Percentiles rank a stretch among this genome's conserved stretches.
Conservation (phyloP, 192 early-diverging fungal genomes). For the Gorgonomyces haynaldii region DNA sequence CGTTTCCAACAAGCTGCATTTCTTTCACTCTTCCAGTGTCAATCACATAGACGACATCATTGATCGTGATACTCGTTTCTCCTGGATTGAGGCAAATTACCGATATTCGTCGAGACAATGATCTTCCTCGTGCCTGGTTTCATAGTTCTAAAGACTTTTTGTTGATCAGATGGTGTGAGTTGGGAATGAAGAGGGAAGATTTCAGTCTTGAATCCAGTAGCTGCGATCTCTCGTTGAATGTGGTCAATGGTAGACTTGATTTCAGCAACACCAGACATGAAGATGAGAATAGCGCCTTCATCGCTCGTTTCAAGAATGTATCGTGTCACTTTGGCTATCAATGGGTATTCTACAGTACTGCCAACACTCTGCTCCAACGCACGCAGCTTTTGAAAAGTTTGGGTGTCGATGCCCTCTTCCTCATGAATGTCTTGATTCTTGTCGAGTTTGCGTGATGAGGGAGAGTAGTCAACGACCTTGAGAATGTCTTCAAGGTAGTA, state of each 20-base stretch:
- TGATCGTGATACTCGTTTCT: conserved; percentile 26
- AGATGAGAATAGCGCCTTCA: conserved; percentile 62
- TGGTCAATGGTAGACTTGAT: conserved; percentile 56
- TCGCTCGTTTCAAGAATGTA: conserved; percentile 21
- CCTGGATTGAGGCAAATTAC: conserved; percentile 54
- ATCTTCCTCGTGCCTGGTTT: conserved; percentile 49
- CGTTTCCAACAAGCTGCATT: conserved; percentile 29
- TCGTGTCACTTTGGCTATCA: conserved; percentile 32
- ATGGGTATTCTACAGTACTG: conserved; percentile 33
- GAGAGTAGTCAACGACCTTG: conserved; percentile 26
- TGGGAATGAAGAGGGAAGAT: conserved; percentile 54
- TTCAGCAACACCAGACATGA: conserved; percentile 43
- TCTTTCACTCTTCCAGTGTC: conserved; percentile 67
- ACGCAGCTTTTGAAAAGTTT: not conserved
- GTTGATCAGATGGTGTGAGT: conserved; percentile 41
- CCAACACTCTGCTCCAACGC: not conserved
- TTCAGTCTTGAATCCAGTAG: conserved; percentile 1
- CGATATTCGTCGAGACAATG: conserved; percentile 73
- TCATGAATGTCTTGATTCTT: conserved; percentile 7
- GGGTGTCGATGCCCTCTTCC: conserved; percentile 3
- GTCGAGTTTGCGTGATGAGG: not conserved
- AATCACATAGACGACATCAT: conserved; percentile 67
- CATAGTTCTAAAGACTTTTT: conserved; percentile 46
- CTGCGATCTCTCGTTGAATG: conserved; percentile 13
- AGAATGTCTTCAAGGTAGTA: conserved; percentile 57